Percentiles rank a stretch among this genome's conserved stretches.
Evolutionary conservation across 306 rosid species (phyloP).

Genomic region (Vigna nakashimae): DNA sequence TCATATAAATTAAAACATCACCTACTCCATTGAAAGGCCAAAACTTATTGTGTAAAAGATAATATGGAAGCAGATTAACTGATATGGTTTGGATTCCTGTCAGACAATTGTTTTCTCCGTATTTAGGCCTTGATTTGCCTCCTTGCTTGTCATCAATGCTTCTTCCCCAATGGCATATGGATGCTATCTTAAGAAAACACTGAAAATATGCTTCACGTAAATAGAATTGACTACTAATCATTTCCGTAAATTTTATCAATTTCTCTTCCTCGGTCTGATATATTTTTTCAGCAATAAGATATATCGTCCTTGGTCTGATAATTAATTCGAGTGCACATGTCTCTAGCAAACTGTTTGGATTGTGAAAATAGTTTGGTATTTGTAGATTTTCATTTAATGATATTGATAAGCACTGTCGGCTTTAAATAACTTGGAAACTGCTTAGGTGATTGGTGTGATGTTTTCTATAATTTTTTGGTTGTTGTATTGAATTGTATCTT

Average conservation of each 20-base stretch:
- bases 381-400: conserved; percentile 14
- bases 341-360: not conserved
- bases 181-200: not conserved
- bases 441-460: conserved; percentile 10
- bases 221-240: not conserved
- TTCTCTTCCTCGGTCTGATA: not conserved
- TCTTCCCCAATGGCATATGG: not conserved
- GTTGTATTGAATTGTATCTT: conserved; percentile 6
- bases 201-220: not conserved
- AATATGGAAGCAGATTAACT: not conserved
- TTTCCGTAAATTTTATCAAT: not conserved
- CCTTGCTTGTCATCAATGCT: not conserved
- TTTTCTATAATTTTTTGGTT: not conserved
- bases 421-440: conserved; percentile 2
- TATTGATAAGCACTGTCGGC: not conserved
- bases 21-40: conserved; percentile 20
- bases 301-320: not conserved
- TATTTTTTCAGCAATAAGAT: not conserved
- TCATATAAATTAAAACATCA: not conserved
- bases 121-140: not conserved
- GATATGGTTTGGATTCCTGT: conserved; percentile 6
- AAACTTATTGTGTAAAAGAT: not conserved
- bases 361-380: not conserved
- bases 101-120: not conserved
- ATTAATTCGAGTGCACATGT: not conserved